A percentile compares a stretch with the other conserved stretches of the same genome.
These are phyloP conservation scores for Pichia sp. DNA, from an alignment of 1,139 yeast species.

Conservation along the genomic window DNA sequence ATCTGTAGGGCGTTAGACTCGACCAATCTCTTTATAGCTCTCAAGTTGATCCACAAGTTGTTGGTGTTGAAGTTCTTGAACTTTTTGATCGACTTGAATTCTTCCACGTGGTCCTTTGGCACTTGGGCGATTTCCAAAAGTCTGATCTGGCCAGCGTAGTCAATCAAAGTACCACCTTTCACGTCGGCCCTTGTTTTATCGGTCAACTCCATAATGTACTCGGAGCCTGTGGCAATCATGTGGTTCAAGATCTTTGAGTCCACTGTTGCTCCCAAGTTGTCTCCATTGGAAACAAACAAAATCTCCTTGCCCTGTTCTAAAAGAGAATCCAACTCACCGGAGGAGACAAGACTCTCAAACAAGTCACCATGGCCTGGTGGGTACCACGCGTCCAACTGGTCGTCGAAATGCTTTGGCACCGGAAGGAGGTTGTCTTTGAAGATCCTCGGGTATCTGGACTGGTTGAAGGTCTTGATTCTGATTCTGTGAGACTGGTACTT, in stretches of 20 bases:
- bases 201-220: constrained; percentile 96
- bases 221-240: constrained; percentile 87
- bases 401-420: constrained; percentile 76
- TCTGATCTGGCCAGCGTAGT: constrained; percentile 92
- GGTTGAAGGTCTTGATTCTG: constrained; percentile 93
- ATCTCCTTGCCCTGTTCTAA: constrained; percentile 93
- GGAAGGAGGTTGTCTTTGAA: constrained; percentile 92
- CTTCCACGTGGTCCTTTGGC: constrained; percentile 97
- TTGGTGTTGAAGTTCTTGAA: constrained; percentile 97
- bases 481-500: constrained; percentile 97
- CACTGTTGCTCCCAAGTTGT: constrained; percentile 96
- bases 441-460: constrained; percentile 94
- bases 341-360: constrained; percentile 82
- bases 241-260: constrained; percentile 87
- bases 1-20: constrained; percentile 78
- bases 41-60: constrained; percentile 94
- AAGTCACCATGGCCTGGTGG: constrained; percentile 99
- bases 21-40: constrained; percentile 88
- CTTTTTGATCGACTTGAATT: constrained; percentile 94
- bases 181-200: constrained; percentile 99
- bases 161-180: constrained; percentile 97
- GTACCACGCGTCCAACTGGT: constrained; percentile 82
- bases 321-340: constrained; percentile 89
- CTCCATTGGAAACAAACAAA: constrained; percentile 95
- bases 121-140: constrained; percentile 97